These are phyloP conservation scores for Flaveria bidentis DNA, from an alignment of 129 eudicot genomes.

Conservation along the genomic window DNA sequence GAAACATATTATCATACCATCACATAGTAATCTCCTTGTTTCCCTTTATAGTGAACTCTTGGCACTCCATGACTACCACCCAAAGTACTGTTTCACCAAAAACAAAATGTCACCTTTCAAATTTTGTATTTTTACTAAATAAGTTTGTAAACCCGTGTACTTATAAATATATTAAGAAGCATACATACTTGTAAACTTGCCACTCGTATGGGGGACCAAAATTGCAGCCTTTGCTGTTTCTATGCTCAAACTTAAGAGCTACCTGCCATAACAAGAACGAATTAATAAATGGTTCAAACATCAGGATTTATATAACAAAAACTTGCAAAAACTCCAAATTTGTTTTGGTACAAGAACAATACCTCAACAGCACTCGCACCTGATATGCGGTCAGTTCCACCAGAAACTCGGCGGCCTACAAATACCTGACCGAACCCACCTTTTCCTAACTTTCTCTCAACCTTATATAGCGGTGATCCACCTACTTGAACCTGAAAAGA, in stretches of 20 bases:
- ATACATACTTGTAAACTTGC: conserved; percentile 86
- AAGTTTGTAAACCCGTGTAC: not conserved
- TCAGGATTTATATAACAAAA: not conserved
- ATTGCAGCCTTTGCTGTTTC: conserved; percentile 76
- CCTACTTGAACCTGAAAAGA: conserved; percentile 74
- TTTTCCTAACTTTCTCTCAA: conserved; percentile 75
- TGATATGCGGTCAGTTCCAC: conserved; percentile 53
- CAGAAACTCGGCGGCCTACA: conserved; percentile 68
- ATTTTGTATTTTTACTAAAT: not conserved
- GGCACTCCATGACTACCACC: conserved; percentile 96
- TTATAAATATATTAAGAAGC: not conserved
- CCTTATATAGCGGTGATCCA: conserved; percentile 66
- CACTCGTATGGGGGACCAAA: conserved; percentile 90
- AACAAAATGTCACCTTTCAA: not conserved
- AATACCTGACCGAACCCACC: conserved; percentile 86
- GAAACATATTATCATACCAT: conserved; percentile 56
- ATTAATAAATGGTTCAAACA: not conserved
- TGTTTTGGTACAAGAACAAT: not conserved
- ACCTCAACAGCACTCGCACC: conserved; percentile 71
- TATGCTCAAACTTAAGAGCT: conserved; percentile 77
- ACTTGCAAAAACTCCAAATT: not conserved
- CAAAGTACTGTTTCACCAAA: conserved; percentile 54
- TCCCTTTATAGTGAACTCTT: conserved; percentile 80
- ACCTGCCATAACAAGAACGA: conserved; percentile 45
- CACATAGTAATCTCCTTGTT: conserved; percentile 85